Base-by-base conservation (phyloP, 2,329 filamentous ascomycete genomes). In the Monosporascus ibericus region DNA sequence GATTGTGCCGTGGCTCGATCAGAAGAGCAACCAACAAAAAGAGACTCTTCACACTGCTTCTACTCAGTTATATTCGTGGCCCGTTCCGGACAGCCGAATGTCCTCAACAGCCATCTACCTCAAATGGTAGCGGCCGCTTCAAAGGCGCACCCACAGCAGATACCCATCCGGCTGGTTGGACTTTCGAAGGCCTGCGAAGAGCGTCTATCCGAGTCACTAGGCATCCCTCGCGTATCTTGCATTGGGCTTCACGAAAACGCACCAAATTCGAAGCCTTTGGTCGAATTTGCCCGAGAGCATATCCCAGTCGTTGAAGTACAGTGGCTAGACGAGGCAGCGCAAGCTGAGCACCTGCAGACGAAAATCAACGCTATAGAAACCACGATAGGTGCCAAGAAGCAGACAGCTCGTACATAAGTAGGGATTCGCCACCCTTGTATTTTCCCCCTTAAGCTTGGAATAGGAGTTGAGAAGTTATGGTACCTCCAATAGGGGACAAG, bases 141-240 rank as follows among this genome's bases (percentile, higher is more conserved):
- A 1, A 71, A 69, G 27, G 67, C 68, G 5, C 58, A 69, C 47
- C 67, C 71, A 1, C 48, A 57, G 5, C 67, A 68, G 22, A 62
- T 72, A 1, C 68, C 74, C 3, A 80, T 78, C 9, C 76, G 79
- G 22, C 74, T 90, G 2, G 75, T 90, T 2, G 79, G 82, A 1
- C 76, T 90, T 47, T 84, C 84, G 0, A 81, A 78, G 49, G 70
- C 77, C 1, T 80, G 77, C 48, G 84, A 85, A 46, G 71, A 79
- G 17, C 76, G 76, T 14, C 68, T 90, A 17, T 79, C 79, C 47
- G 66, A 70, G 30, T 75, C 75, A 20, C 71, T 90, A 3, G 80
- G 80, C 2, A 74, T 89, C 9, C 81, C 84, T 1, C 76, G 84
- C 36, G 83, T 84, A 1, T 87, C 85, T 1, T 82, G 84, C 22